Percentiles rank a stretch among this genome's conserved stretches.
Evolutionary conservation across 768 basidiomycete genomes (phyloP).

Genomic region (Suillus placidus): DNA sequence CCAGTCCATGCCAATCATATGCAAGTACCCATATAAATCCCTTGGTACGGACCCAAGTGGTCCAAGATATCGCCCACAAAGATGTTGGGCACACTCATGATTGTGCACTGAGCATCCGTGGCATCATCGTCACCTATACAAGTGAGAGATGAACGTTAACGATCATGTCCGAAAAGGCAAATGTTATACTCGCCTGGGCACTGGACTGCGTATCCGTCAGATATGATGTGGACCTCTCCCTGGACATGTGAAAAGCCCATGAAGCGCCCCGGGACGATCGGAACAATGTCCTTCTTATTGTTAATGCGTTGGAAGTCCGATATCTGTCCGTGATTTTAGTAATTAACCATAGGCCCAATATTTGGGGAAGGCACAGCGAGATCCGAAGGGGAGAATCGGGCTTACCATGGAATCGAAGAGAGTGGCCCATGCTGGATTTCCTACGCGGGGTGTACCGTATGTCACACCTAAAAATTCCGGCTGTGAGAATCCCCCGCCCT

Average conservation of each 20-base stretch:
- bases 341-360: background rate
- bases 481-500: background rate
- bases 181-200: conserved; percentile 39
- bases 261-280: conserved; percentile 55
- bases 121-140: conserved; percentile 54
- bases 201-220: conserved; percentile 34
- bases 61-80: conserved; percentile 49
- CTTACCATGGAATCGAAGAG: conserved; percentile 31
- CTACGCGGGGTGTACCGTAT: conserved; percentile 34
- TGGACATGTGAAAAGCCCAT: conserved; percentile 47
- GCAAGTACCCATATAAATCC: conserved; percentile 55
- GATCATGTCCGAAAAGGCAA: background rate
- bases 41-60: conserved; percentile 61
- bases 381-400: background rate
- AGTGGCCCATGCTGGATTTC: conserved; percentile 31
- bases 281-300: conserved; percentile 45
- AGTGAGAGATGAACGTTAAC: background rate
- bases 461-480: conserved; percentile 18
- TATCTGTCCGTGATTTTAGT: conserved; percentile 15
- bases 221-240: conserved; percentile 49
- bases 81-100: conserved; percentile 56
- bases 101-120: conserved; percentile 54
- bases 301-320: conserved; percentile 31
- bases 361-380: background rate
- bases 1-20: conserved; percentile 16